These are phyloP conservation scores for Aspergillus proliferans DNA, from an alignment of 2,329 filamentous ascomycete genomes.

Conservation along the genomic window DNA sequence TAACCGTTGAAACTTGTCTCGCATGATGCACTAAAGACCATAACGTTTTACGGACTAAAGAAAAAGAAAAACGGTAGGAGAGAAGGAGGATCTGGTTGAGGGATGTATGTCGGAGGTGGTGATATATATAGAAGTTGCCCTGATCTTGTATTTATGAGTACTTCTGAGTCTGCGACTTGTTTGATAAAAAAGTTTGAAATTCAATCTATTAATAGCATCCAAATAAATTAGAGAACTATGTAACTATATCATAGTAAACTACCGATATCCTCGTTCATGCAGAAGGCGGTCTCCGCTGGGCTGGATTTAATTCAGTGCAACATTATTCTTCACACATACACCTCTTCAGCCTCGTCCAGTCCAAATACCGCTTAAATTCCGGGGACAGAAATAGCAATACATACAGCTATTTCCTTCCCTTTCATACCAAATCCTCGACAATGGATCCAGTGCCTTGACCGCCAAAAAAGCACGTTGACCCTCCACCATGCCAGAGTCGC, in stretches of 20 bases:
- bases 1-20: slow-evolving; percentile 21
- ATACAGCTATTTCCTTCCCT: not conserved
- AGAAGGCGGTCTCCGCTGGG: not conserved
- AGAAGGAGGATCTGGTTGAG: too few species aligned
- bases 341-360: not conserved
- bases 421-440: slow-evolving; percentile 1
- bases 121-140: too few species aligned
- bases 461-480: slow-evolving; percentile 8
- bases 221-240: too few species aligned
- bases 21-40: not conserved
- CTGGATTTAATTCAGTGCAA: not conserved
- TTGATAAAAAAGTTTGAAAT: too few species aligned
- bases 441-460: slow-evolving; percentile 12
- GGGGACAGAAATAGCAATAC: not conserved
- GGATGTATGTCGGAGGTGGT: too few species aligned
- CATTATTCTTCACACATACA: not conserved
- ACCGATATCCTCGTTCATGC: not conserved
- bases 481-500: slow-evolving; percentile 27
- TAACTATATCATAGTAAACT: not conserved
- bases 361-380: too few species aligned
- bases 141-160: too few species aligned
- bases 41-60: not conserved
- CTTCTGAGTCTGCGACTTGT: too few species aligned
- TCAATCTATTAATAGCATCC: too few species aligned
- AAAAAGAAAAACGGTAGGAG: too few species aligned